These are phyloP conservation scores for Aspergillus oerlinghausenensis DNA, from an alignment of 2,329 filamentous ascomycete genomes.

Conservation along the genomic window DNA sequence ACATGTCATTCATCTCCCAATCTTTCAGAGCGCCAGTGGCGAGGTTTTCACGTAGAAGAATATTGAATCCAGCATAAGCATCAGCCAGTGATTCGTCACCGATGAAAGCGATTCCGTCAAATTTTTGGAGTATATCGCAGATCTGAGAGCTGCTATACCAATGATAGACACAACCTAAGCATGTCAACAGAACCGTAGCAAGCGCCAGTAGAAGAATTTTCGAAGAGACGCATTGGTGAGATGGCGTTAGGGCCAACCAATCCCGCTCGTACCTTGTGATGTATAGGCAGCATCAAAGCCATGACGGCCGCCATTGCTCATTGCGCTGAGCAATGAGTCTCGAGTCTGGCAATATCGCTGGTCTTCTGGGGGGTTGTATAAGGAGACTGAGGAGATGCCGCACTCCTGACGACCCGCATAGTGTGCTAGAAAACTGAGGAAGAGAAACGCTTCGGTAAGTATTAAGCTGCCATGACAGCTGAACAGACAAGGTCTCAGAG, in stretches of 20 bases:
- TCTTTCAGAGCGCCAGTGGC: constrained; percentile 36
- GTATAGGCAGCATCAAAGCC: constrained; percentile 39
- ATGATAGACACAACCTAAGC: constrained; percentile 38
- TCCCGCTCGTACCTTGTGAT: constrained; percentile 26
- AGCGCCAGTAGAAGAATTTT: background rate
- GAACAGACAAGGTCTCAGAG: constrained; percentile 1
- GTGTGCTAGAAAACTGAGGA: constrained; percentile 29
- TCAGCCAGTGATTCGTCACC: constrained; percentile 38
- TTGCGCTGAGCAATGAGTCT: constrained; percentile 33
- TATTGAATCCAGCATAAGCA: constrained; percentile 44
- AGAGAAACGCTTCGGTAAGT: constrained; percentile 11
- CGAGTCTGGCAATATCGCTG: constrained; percentile 31
- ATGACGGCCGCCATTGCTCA: constrained; percentile 40
- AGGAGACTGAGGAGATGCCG: constrained; percentile 29
- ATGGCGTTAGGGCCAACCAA: background rate
- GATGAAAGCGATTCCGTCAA: constrained; percentile 40
- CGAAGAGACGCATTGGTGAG: background rate
- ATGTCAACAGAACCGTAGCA: constrained; percentile 6
- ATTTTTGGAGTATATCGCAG: constrained; percentile 43
- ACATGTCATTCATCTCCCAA: constrained; percentile 33
- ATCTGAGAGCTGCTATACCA: constrained; percentile 42
- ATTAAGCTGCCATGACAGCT: background rate
- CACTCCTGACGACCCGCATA: constrained; percentile 36
- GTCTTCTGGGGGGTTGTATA: constrained; percentile 28
- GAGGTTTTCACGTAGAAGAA: constrained; percentile 41